These are phyloP conservation scores for Juglanconis oblonga DNA, from an alignment of 2,329 filamentous ascomycete genomes.

Conservation along the genomic window DNA sequence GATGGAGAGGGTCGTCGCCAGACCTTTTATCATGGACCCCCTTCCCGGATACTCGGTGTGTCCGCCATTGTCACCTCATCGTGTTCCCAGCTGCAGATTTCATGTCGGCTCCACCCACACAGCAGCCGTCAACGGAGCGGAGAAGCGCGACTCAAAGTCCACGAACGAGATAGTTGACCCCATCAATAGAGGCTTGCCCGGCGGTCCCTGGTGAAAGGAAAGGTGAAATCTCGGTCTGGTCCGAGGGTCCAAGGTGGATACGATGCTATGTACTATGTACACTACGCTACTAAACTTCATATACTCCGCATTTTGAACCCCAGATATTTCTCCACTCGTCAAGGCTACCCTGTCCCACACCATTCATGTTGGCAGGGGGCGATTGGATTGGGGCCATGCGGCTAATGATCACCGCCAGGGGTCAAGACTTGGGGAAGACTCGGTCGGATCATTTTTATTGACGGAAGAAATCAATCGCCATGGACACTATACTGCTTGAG, in stretches of 20 bases:
- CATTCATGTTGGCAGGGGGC: too few relatives aligned
- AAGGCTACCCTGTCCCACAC: background rate
- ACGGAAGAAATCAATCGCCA: too few relatives aligned
- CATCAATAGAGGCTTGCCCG: background rate
- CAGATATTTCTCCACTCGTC: background rate
- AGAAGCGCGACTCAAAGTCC: background rate
- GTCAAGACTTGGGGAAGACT: too few relatives aligned
- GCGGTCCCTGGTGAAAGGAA: background rate
- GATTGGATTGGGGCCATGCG: constrained; percentile 1
- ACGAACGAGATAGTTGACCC: constrained; percentile 5
- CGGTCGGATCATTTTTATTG: too few relatives aligned
- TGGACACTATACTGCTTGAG: too few relatives aligned
- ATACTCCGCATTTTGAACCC: background rate
- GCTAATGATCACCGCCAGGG: background rate
- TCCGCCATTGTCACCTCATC: constrained; percentile 3
- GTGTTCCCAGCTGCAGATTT: background rate
- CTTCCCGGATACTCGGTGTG: background rate
- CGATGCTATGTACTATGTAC: too few relatives aligned
- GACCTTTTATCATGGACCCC: background rate
- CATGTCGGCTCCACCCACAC: background rate
- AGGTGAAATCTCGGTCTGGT: background rate
- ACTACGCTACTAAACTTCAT: too few relatives aligned
- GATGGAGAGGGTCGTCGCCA: background rate
- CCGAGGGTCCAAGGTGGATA: too few relatives aligned
- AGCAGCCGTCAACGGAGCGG: background rate